These are phyloP conservation scores for Pyronema omphalodes DNA, from an alignment of 495 filamentous ascomycete species.

Conservation along the genomic window DNA sequence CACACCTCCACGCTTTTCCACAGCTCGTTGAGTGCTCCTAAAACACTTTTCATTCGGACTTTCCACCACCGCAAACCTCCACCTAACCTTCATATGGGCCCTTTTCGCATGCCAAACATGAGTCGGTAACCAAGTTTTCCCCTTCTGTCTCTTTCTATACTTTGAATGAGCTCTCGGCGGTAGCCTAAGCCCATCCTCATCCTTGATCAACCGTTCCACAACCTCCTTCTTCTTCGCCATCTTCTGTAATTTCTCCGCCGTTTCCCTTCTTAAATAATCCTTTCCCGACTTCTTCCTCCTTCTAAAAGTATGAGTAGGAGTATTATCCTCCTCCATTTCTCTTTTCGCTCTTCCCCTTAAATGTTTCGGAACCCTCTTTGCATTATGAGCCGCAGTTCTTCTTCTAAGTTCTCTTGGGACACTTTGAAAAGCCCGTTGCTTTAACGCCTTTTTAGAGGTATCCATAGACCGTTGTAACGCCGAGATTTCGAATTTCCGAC, in stretches of 20 bases:
- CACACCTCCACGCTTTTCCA: conserved; percentile 39
- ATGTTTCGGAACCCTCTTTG: conserved; percentile 70
- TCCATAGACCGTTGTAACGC: conserved; percentile 64
- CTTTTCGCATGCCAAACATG: conserved; percentile 89
- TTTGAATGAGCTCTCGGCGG: conserved; percentile 48
- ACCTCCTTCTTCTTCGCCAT: conserved; percentile 39
- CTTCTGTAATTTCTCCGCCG: conserved; percentile 49
- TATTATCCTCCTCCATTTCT: conserved; percentile 88
- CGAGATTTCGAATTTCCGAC: conserved; percentile 74
- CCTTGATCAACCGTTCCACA: conserved; percentile 30
- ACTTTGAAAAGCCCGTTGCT: conserved; percentile 67
- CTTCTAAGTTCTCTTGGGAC: conserved; percentile 70
- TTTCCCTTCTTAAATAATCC: conserved; percentile 59
- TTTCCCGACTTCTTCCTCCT: conserved; percentile 51
- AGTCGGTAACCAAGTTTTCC: conserved; percentile 89
- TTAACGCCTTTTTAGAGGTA: conserved; percentile 45
- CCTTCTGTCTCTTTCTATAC: conserved; percentile 66
- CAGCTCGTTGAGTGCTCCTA: conserved; percentile 69
- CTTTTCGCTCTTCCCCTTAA: conserved; percentile 48
- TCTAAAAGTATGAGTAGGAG: conserved; percentile 56
- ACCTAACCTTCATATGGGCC: conserved; percentile 69
- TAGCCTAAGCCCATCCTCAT: conserved; percentile 32
- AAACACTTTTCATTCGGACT: conserved; percentile 80
- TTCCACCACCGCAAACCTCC: conserved; percentile 73
- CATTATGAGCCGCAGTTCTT: conserved; percentile 86